Evolutionary conservation across 169 alveolate species (phyloP).

Genomic region (Plasmodium adleri): DNA sequence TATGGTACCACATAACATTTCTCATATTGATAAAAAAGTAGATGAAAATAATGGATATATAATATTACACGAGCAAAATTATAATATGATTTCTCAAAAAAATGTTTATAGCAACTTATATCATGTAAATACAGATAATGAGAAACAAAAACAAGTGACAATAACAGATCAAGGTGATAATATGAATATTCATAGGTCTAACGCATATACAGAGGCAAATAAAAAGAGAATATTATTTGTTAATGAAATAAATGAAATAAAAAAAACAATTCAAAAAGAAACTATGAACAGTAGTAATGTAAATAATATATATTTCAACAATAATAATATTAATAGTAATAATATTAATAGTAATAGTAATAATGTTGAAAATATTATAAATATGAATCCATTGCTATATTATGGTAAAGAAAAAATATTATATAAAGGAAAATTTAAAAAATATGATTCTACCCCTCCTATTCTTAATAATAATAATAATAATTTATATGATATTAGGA

Average conservation of each 20-base stretch:
- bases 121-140: too few species aligned
- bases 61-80: neutral
- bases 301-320: neutral
- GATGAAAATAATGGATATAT: too few species aligned
- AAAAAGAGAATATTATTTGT: constrained; percentile 28
- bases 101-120: neutral
- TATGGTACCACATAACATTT: too few species aligned
- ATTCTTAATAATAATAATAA: neutral
- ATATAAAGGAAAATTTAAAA: constrained; percentile 2
- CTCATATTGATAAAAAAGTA: too few species aligned
- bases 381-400: neutral
- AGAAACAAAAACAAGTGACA: neutral
- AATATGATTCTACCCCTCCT: neutral
- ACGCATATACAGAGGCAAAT: neutral
- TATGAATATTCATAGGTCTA: neutral
- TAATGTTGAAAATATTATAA: constrained; percentile 6
- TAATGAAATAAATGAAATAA: constrained; percentile 32
- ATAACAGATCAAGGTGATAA: neutral
- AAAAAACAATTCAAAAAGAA: constrained; percentile 32
- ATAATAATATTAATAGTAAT: neutral
- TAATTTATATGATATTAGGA: neutral
- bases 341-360: constrained; percentile 1
- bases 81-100: neutral
- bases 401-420: constrained; percentile 6
- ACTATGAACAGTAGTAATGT: constrained; percentile 3